Base-by-base conservation (phyloP, 2,329 filamentous ascomycete genomes). In the Ophiostoma australiae region DNA sequence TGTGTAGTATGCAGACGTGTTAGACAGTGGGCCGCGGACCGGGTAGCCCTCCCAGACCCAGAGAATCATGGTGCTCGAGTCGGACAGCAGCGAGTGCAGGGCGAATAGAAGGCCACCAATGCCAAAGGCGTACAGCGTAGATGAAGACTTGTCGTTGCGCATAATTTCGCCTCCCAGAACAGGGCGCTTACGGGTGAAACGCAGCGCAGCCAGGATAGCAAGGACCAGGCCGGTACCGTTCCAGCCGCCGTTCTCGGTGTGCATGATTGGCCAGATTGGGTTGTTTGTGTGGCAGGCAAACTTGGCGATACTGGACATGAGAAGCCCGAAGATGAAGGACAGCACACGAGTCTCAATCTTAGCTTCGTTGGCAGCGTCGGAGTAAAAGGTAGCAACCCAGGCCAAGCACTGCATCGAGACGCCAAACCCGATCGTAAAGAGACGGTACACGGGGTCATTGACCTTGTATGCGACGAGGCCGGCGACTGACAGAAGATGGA, bases 21-120 rank as follows among this genome's bases (percentile, higher is more conserved):
- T 93, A 73, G 93, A 88, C 68, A 95, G 87, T 2, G 95, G 95
- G 7, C 95, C 95, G 68, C 91, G 89, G 58, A 98, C 87, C 17
- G 95, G 95, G 76, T 91, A 99, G 7, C 95, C 95, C 76, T 97
- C 93, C 95, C 95, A 99, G 2, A 93, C 93, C 95, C 95, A 99
- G 20, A 94, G 85, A 72, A 98, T 97, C 93, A 99, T 98, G 70
- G 95, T 99, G 82, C 95, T 98, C 0, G 94, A 97, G 78, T 99
- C 95, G 0, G 95, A 97, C 13, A 99, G 86, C 11, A 99, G 84
- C 0, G 94, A 97, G 78, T 98, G 95, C 77, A 98, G 85, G 5
- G 87, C 92, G 77, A 99, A 99, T 77, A 97, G 85, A 8, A 97
- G 80, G 39, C 93, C 94, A 33, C 88, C 93, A 70, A 98, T 80